Evolutionary conservation across 129 eudicot species (phyloP).

Genomic region (Flaveria bidentis): DNA sequence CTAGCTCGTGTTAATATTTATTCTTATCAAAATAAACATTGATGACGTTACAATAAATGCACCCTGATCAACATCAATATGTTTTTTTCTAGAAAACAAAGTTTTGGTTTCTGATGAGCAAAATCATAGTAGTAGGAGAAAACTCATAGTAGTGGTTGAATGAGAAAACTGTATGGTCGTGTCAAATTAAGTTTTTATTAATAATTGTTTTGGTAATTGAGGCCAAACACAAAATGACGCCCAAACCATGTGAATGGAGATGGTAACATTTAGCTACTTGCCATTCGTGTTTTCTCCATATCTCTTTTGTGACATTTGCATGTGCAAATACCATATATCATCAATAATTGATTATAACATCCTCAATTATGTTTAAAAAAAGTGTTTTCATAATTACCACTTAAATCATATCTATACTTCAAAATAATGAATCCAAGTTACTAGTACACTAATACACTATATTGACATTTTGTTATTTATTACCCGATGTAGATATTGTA

Average conservation of each 20-base stretch:
- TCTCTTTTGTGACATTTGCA: slow-evolving; percentile 41
- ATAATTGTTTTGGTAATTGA: slow-evolving; percentile 39
- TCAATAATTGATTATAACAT: slow-evolving; percentile 3
- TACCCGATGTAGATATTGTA: not conserved
- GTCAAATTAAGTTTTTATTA: slow-evolving; percentile 4
- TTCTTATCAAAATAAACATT: too few relatives aligned
- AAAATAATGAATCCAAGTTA: not conserved
- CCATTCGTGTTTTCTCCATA: slow-evolving; percentile 36
- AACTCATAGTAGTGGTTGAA: slow-evolving; percentile 28
- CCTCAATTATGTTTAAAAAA: slow-evolving; percentile 4
- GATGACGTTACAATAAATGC: too few relatives aligned
- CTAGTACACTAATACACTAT: not conserved
- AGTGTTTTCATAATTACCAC: slow-evolving; percentile 2
- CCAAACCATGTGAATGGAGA: slow-evolving; percentile 38
- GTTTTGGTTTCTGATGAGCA: not conserved
- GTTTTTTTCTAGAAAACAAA: not conserved
- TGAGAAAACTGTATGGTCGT: slow-evolving; percentile 9
- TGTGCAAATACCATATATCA: slow-evolving; percentile 31
- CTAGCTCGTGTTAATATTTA: too few relatives aligned
- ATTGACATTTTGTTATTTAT: not conserved
- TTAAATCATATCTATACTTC: not conserved
- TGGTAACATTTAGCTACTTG: slow-evolving; percentile 40
- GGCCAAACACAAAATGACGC: slow-evolving; percentile 46
- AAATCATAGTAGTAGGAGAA: slow-evolving; percentile 20
- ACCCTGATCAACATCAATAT: too few relatives aligned